These are phyloP conservation scores for Penicillium subrubescens DNA, from an alignment of 495 filamentous ascomycete species.

Conservation along the genomic window DNA sequence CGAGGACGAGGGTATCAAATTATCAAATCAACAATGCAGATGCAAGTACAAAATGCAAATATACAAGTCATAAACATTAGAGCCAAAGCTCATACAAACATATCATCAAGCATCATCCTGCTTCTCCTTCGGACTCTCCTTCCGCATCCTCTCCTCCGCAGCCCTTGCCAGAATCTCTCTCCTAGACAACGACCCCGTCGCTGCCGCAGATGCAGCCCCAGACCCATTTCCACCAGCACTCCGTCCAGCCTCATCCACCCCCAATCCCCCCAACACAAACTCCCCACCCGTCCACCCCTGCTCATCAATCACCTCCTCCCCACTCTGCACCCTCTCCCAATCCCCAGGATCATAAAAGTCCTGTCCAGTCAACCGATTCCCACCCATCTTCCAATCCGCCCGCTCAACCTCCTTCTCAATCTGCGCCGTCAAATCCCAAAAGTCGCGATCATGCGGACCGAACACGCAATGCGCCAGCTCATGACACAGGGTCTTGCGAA, in stretches of 20 bases:
- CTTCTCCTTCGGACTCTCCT: slow-evolving; percentile 44
- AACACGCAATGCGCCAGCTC: slow-evolving; percentile 93
- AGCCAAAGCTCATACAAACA: background rate
- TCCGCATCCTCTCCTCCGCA: slow-evolving; percentile 71
- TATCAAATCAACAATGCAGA: slow-evolving; percentile 4
- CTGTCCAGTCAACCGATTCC: slow-evolving; percentile 61
- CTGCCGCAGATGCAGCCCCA: slow-evolving; percentile 26
- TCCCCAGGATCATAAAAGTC: slow-evolving; percentile 73
- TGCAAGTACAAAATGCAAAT: background rate
- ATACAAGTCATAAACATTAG: background rate
- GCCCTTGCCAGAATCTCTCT: slow-evolving; percentile 76
- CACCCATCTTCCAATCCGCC: slow-evolving; percentile 73
- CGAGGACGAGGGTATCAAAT: background rate
- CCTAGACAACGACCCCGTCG: slow-evolving; percentile 39
- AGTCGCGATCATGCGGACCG: slow-evolving; percentile 77
- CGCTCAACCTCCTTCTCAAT: slow-evolving; percentile 85
- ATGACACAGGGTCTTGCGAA: slow-evolving; percentile 90
- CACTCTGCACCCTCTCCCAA: slow-evolving; percentile 45
- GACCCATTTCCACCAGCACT: slow-evolving; percentile 16
- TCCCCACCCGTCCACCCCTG: slow-evolving; percentile 86
- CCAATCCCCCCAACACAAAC: slow-evolving; percentile 73
- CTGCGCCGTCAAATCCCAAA: slow-evolving; percentile 83
- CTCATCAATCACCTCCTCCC: slow-evolving; percentile 67
- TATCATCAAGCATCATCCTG: slow-evolving; percentile 28
- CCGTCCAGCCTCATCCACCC: slow-evolving; percentile 27